Evolutionary conservation across 441 rosid genomes (phyloP), one percentile per base, ranked within the genome.

Genomic region (Adansonia gregorii): DNA sequence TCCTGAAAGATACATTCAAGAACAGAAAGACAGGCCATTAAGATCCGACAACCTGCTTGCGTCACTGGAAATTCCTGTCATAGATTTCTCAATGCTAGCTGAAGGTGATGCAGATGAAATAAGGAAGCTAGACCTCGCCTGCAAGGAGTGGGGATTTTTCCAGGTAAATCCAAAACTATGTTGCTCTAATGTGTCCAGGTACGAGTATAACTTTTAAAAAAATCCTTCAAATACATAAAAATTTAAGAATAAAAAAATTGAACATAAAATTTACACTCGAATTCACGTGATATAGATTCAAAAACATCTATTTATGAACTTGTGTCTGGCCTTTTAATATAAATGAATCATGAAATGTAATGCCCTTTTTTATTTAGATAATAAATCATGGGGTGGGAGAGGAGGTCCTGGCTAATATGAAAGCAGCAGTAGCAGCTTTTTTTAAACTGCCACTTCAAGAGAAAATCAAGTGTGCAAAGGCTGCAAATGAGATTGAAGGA

Each of bases 111-210:
- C 20, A 58, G 61, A 58, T 58, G 61, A 58, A 19, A 17, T 19
- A 7, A 19, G 1, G 27, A 58, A 19, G 61, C 61, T 58, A 8
- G 61, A 58, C 27, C 24, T 19, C 8, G 61, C 61, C 8, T 58
- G 24, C 27, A 58, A 58, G 12, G 61, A 58, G 10, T 58, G 61
- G 61, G 61, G 61, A 19, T 58, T 58, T 58, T 58, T 58, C 61
- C 61, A 58, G 12, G 61, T 58, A 58, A 58, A 15, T 59, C 9
- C 35, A 11, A 59, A 3, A 12, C 8, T 20, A 19, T 19, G 3
- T 20, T 58, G 35, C 35, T 31, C 35, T 31, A 31, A 31, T 31
- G 35, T 31, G 35, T 31, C 35, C 2, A 3, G 35, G 35, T 31
- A 31, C 35, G 35, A 1, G 35, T 31, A 31, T 31, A 31, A 31